Percentiles rank a stretch among this genome's conserved stretches.
phyloP scores from a whole-genome alignment of 768 basidiomycete genomes.

The Leccinellum rugosiceps region DNA sequence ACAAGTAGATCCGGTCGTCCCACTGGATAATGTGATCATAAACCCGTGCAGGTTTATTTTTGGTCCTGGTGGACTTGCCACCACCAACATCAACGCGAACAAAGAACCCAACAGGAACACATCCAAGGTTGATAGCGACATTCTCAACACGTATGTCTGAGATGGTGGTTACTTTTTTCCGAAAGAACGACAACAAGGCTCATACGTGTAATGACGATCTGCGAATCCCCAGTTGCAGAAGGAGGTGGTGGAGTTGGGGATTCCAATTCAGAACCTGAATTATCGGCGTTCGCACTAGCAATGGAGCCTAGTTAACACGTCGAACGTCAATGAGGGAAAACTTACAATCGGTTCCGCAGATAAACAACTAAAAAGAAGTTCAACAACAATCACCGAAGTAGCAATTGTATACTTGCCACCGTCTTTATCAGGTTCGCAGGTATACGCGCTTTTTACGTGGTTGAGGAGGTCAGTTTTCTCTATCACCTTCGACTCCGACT shows the following conservation, averaged over 20 bases:
- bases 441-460: not conserved
- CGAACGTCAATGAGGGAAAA: not conserved
- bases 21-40: conserved; percentile 7
- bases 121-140: conserved; percentile 2
- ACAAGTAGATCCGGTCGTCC: conserved; percentile 3
- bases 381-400: not conserved
- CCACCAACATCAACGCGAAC: conserved; percentile 4
- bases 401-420: not conserved
- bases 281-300: not conserved
- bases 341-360: not conserved
- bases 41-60: not conserved
- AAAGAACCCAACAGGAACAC: conserved; percentile 17
- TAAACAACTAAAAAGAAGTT: not conserved
- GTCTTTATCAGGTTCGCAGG: not conserved
- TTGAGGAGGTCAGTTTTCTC: not conserved
- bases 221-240: not conserved
- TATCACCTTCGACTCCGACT: not conserved
- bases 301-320: not conserved
- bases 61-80: not conserved
- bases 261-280: not conserved
- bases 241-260: not conserved
- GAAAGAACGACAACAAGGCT: not conserved
- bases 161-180: not conserved
- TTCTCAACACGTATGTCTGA: conserved; percentile 14
- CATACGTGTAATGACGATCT: conserved; percentile 5